These are phyloP conservation scores for Cystobasidiaceae sp. DNA, from an alignment of 1,284 basidiomycete species.

Conservation along the genomic window DNA sequence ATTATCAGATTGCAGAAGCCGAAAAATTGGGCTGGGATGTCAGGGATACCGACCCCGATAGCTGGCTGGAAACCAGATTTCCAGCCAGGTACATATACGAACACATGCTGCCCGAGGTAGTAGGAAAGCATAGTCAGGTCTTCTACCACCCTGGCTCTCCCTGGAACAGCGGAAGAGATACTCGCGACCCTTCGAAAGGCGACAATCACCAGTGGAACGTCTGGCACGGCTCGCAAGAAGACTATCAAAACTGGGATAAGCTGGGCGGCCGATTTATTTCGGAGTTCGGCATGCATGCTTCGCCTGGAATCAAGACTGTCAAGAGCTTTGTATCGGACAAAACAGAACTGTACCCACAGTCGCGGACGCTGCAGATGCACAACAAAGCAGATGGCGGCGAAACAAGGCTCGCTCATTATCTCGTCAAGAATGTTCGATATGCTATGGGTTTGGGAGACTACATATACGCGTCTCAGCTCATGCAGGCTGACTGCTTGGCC, in stretches of 20 bases:
- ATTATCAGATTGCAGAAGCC: slow-evolving; percentile 72
- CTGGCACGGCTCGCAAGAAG: slow-evolving; percentile 79
- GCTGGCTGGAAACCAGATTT: slow-evolving; percentile 19
- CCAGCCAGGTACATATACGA: slow-evolving; percentile 66
- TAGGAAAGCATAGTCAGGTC: slow-evolving; percentile 52
- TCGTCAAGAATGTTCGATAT: slow-evolving; percentile 70
- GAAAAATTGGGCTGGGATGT: slow-evolving; percentile 64
- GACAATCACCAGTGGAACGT: slow-evolving; percentile 80
- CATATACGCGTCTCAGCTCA: slow-evolving; percentile 68
- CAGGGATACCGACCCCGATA: slow-evolving; percentile 10
- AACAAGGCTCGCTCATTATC: slow-evolving; percentile 33
- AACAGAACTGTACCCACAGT: no score
- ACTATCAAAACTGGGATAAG: slow-evolving; percentile 84
- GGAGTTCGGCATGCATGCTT: slow-evolving; percentile 56
- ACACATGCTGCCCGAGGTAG: slow-evolving; percentile 66
- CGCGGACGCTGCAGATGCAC: slow-evolving; percentile 70
- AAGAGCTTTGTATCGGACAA: slow-evolving; percentile 74
- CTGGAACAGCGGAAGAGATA: slow-evolving; percentile 66
- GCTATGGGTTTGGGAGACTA: slow-evolving; percentile 7
- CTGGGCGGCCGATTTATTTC: slow-evolving; percentile 48
- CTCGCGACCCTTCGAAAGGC: slow-evolving; percentile 68
- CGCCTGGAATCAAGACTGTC: slow-evolving; percentile 69
- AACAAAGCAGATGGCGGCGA: slow-evolving; percentile 60
- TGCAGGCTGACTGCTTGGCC: slow-evolving; percentile 69
- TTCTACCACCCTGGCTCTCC: slow-evolving; percentile 78